Evolutionary conservation across 2,329 filamentous ascomycete species (phyloP).

Genomic region (Aspergillus sp.): DNA sequence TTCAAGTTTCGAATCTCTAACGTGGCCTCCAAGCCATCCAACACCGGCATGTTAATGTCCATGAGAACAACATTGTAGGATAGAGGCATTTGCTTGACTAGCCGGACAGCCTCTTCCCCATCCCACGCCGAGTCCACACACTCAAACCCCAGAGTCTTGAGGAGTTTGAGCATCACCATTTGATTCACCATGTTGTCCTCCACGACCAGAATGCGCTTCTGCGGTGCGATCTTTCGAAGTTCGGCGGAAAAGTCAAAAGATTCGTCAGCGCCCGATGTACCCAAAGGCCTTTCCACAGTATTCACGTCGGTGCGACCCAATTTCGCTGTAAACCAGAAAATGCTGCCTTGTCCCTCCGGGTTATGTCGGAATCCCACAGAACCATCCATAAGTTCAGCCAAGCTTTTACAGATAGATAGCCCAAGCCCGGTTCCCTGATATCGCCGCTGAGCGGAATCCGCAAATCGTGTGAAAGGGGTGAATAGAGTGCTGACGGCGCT

Average conservation of each 20-base stretch:
- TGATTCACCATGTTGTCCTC: conserved; percentile 43
- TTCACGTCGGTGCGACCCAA: conserved; percentile 34
- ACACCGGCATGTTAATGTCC: conserved; percentile 46
- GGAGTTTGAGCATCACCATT: conserved; percentile 35
- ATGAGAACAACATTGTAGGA: conserved; percentile 43
- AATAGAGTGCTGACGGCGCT: conserved; percentile 47
- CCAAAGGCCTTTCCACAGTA: conserved; percentile 20
- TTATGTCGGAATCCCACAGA: conserved; percentile 45
- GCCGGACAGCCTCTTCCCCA: conserved; percentile 39
- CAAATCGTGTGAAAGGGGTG: conserved; percentile 53
- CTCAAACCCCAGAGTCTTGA: conserved; percentile 37
- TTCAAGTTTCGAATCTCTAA: conserved; percentile 36
- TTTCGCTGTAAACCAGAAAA: conserved; percentile 50
- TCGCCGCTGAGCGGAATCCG: conserved; percentile 48
- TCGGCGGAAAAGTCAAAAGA: conserved; percentile 18
- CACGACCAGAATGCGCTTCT: conserved; percentile 38
- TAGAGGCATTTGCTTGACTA: conserved; percentile 37
- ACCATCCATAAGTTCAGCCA: conserved; percentile 55
- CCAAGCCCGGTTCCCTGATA: conserved; percentile 56
- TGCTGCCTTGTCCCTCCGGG: conserved; percentile 42
- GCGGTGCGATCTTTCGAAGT: conserved; percentile 33
- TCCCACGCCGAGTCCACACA: conserved; percentile 40
- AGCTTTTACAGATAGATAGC: conserved; percentile 53
- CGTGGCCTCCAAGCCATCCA: conserved; percentile 44
- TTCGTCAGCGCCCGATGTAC: conserved; percentile 6